Conservation (phyloP, 2,329 filamentous ascomycete species). For the Ophiosphaerella korrae region DNA sequence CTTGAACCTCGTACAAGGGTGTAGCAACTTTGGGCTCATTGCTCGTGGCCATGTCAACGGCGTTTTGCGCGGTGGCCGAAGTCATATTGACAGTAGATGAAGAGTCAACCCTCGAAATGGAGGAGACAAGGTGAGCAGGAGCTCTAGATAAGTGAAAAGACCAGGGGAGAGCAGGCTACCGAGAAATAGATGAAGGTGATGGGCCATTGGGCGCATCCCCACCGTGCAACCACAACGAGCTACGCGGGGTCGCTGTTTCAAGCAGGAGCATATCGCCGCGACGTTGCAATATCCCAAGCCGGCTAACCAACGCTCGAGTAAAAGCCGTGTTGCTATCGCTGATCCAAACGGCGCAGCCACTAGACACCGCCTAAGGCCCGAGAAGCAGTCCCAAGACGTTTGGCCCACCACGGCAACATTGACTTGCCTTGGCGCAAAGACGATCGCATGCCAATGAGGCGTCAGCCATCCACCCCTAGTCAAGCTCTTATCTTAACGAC, state of each 20-base stretch:
- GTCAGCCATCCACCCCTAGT: constrained; percentile 10
- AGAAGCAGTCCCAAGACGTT: constrained; percentile 14
- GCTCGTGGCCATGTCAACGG: constrained; percentile 42
- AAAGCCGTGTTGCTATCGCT: constrained; percentile 25
- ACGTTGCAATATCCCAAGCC: constrained; percentile 33
- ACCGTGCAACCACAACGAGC: constrained; percentile 17
- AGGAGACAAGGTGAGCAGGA: background rate
- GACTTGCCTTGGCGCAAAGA: constrained; percentile 32
- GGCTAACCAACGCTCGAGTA: constrained; percentile 10
- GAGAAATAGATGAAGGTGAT: background rate
- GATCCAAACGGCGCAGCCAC: constrained; percentile 13
- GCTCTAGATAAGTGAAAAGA: background rate
- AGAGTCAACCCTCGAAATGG: background rate
- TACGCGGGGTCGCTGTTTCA: constrained; percentile 32
- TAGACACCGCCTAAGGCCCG: constrained; percentile 22
- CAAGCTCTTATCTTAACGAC: constrained; percentile 22
- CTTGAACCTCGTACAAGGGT: constrained; percentile 37
- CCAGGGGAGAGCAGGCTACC: background rate
- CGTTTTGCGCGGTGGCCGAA: constrained; percentile 37
- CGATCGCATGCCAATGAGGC: constrained; percentile 19
- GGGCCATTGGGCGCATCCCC: constrained; percentile 2
- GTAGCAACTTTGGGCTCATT: constrained; percentile 42
- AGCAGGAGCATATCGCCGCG: constrained; percentile 35
- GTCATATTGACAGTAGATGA: constrained; percentile 31
- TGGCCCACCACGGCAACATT: constrained; percentile 28